phyloP scores from a whole-genome alignment of 352 stramenopile species.

The Pythium rishiriense region DNA sequence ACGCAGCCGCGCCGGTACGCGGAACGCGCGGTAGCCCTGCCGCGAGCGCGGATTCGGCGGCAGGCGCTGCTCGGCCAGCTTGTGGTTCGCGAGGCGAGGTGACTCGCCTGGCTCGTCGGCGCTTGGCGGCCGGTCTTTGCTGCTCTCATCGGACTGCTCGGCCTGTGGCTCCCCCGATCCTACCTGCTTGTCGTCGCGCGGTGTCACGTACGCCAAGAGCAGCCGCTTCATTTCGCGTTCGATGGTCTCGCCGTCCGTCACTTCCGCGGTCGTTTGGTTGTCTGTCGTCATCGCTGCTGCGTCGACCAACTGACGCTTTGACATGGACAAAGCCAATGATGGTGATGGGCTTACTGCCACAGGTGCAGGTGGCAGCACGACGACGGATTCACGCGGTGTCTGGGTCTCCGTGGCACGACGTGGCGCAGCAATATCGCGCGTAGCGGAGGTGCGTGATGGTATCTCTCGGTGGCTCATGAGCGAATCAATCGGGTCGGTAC shows the following conservation, averaged over 20 bases:
- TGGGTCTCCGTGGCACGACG: constrained; percentile 54
- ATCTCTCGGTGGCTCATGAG: constrained; percentile 30
- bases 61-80: constrained; percentile 49
- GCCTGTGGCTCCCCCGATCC: constrained; percentile 25
- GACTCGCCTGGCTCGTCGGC: constrained; percentile 31
- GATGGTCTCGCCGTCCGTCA: constrained; percentile 31
- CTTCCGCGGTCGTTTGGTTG: constrained; percentile 19
- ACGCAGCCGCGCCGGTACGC: constrained; percentile 37
- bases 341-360: constrained; percentile 18
- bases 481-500: constrained; percentile 60
- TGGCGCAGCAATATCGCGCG: constrained; percentile 1
- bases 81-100: constrained; percentile 43
- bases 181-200: constrained; percentile 7
- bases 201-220: constrained; percentile 36
- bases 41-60: constrained; percentile 46
- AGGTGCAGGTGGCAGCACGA: constrained; percentile 36
- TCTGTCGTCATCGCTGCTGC: background rate
- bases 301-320: constrained; percentile 6
- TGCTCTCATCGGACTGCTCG: constrained; percentile 3
- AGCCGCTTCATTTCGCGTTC: constrained; percentile 63
- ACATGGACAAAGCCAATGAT: background rate
- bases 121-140: background rate
- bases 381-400: constrained; percentile 25
- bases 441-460: background rate
- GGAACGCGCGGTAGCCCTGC: constrained; percentile 54